Conservation (phyloP, 352 stramenopile genomes). For the Phytophthora pini region DNA sequence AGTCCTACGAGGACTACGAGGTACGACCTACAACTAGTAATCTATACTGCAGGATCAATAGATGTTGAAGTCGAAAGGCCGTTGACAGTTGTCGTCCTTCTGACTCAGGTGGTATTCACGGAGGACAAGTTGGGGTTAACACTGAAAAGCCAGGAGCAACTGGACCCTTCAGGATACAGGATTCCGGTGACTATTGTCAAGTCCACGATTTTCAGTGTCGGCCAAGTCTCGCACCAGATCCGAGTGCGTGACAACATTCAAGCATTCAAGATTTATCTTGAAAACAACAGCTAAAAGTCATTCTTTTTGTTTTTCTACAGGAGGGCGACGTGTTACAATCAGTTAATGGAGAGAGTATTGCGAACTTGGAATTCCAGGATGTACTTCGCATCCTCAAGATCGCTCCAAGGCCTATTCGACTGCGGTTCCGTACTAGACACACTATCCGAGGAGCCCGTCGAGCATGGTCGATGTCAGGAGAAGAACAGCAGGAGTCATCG, state of each 20-base stretch:
- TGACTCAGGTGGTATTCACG: slow-evolving; percentile 58
- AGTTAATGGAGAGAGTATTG: slow-evolving; percentile 74
- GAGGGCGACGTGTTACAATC: slow-evolving; percentile 76
- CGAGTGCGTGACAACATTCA: slow-evolving; percentile 34
- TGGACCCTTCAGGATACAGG: slow-evolving; percentile 28
- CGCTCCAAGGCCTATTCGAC: slow-evolving; percentile 66
- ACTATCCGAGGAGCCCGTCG: slow-evolving; percentile 18
- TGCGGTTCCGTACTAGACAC: slow-evolving; percentile 58
- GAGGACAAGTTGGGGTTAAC: slow-evolving; percentile 68
- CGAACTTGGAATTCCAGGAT: slow-evolving; percentile 67
- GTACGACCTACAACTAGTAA: slow-evolving; percentile 7
- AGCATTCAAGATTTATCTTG: neutral
- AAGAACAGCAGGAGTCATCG: slow-evolving; percentile 30
- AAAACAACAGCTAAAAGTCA: neutral
- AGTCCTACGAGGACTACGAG: slow-evolving; percentile 49
- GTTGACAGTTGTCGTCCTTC: slow-evolving; percentile 8
- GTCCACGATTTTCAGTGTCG: slow-evolving; percentile 53
- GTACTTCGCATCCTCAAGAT: slow-evolving; percentile 76
- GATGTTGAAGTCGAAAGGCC: slow-evolving; percentile 11
- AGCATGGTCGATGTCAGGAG: slow-evolving; percentile 21
- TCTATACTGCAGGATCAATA: neutral
- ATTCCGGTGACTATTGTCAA: slow-evolving; percentile 59
- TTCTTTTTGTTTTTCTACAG: slow-evolving; percentile 33
- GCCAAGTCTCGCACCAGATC: slow-evolving; percentile 62
- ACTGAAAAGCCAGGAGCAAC: slow-evolving; percentile 46